These are phyloP conservation scores for Pestalotiopsis sp. DNA, from an alignment of 2,329 filamentous ascomycete genomes.

Conservation along the genomic window DNA sequence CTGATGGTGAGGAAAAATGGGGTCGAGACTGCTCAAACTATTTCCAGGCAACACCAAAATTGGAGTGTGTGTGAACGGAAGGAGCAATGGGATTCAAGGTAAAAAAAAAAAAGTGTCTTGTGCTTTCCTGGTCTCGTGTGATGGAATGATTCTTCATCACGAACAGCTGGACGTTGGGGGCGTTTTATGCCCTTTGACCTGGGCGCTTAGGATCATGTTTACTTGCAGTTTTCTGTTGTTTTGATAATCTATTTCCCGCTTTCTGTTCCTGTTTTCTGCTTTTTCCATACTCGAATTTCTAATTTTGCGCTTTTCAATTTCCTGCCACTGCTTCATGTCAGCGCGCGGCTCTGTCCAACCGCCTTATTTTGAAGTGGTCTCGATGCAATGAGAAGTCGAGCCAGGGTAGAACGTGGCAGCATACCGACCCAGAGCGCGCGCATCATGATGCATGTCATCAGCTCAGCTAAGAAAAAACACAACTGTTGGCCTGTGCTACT, in stretches of 20 bases:
- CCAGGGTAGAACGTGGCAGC: background rate
- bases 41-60: background rate
- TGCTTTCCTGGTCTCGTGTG: background rate
- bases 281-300: background rate
- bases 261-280: background rate
- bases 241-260: background rate
- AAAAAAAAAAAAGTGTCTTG: background rate
- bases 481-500: conserved; percentile 21
- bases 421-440: conserved; percentile 20
- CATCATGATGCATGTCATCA: conserved; percentile 29
- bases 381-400: conserved; percentile 20
- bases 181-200: background rate
- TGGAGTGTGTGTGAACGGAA: background rate
- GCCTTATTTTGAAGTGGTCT: background rate
- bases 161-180: background rate
- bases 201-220: background rate
- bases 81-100: background rate
- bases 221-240: background rate
- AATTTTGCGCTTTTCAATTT: background rate
- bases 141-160: background rate
- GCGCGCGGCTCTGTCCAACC: background rate
- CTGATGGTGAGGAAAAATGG: background rate
- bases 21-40: background rate
- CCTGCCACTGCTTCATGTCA: background rate
- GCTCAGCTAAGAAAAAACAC: conserved; percentile 15